Evolutionary conservation across 2,329 filamentous ascomycete species (phyloP), one percentile per base, ranked within the genome.

Genomic region (Cercospora brassicicola): DNA sequence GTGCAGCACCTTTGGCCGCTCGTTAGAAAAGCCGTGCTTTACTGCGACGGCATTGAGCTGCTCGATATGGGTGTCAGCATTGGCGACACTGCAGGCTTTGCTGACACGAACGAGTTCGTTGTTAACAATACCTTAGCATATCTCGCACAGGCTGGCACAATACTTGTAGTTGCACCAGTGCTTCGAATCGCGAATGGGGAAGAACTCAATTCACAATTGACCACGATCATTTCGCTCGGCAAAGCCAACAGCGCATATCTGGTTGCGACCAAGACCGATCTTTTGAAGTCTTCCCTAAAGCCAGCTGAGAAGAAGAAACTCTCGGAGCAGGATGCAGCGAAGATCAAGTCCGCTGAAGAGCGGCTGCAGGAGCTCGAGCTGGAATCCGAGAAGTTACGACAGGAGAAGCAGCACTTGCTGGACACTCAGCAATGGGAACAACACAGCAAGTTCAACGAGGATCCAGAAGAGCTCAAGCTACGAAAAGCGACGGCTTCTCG

Each of bases 31-130:
- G 28, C 70, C 13, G 18, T 51, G 7, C 62, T 71, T 0, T 64
- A 67, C 33, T 48, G 51, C 36, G 51, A 70, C 9, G 33, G 36
- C 20, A 56, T 59, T 23, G 56, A 66, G 13, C 23, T 74, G 13
- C 70, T 73, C 11, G 64, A 72, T 13, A 59, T 30, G 5, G 72
- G 72, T 10, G 39, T 71, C 7, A 45, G 63, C 3, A 33, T 74
- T 20, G 69, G 70, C 3, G 73, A 75, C 42, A 61, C 67, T 4
- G 69, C 73, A 4, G 73, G 72, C 3, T 57, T 71, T 11, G 59
- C 62, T 2, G 73, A 75, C 59, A 65, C 56, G 33, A 71, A 73
- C 57, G 60, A 48, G 10, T 39, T 55, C 1, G 61, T 71, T 18
- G 70, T 74, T 7, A 56, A 71, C n/a, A 45, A 48, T 1, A 72